Conservation (phyloP, 805 yeast species). For the Yarrowia sp. region DNA sequence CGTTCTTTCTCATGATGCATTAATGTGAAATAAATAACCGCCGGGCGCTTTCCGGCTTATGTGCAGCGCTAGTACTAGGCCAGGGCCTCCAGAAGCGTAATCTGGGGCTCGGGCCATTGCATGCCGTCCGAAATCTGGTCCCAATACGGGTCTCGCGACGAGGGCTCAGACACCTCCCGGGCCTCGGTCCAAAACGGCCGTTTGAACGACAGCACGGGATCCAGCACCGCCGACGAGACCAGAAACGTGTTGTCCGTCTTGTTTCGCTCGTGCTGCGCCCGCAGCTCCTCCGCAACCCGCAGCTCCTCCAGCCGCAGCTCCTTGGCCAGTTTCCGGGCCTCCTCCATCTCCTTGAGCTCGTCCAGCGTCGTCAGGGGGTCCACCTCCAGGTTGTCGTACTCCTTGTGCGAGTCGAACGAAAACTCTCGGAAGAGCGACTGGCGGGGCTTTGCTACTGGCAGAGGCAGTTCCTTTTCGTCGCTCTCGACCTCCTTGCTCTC, state of each 20-base stretch:
- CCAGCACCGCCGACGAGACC: background rate
- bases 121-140: too few relatives aligned
- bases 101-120: slow-evolving; percentile 4
- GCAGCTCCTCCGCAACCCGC: background rate
- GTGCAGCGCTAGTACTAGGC: slow-evolving; percentile 3
- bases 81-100: background rate
- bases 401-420: background rate
- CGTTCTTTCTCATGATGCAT: too few relatives aligned
- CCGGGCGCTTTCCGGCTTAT: slow-evolving; percentile 22
- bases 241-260: background rate
- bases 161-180: too few relatives aligned
- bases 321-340: background rate
- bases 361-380: slow-evolving; percentile 2
- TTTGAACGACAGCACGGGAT: background rate
- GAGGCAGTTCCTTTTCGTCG: slow-evolving; percentile 17
- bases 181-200: background rate
- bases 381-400: slow-evolving; percentile 2
- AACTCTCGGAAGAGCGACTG: slow-evolving; percentile 4
- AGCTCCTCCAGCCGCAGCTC: background rate
- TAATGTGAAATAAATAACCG: slow-evolving; percentile 9
- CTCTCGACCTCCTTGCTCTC: slow-evolving; percentile 13
- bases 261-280: background rate
- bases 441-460: slow-evolving; percentile 2
- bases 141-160: background rate
- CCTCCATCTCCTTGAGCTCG: background rate